These are phyloP conservation scores for Stephania japonica DNA, from an alignment of 164 flowering plant genomes.

Conservation along the genomic window DNA sequence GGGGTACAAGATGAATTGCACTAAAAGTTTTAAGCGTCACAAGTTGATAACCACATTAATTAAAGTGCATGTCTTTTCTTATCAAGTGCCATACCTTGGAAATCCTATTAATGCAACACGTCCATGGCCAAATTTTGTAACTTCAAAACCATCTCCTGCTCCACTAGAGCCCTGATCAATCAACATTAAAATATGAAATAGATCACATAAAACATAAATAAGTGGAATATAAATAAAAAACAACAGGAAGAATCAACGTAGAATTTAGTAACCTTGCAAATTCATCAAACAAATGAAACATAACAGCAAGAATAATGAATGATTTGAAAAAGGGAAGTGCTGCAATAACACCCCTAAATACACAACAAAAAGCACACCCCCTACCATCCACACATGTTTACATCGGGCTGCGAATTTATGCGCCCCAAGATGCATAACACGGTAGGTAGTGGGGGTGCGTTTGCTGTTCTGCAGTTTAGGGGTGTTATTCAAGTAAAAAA, in stretches of 20 bases:
- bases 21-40: background rate
- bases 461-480: no score
- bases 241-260: background rate
- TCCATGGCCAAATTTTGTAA: constrained; percentile 97
- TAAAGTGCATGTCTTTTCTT: background rate
- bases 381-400: no score
- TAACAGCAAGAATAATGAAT: background rate
- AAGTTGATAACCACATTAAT: background rate
- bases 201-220: background rate
- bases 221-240: background rate
- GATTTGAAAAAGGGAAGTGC: no score
- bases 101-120: constrained; percentile 98
- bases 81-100: constrained; percentile 62
- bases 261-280: background rate
- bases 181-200: background rate
- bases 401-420: no score
- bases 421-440: no score
- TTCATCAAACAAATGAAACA: background rate
- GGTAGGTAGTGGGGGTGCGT: no score
- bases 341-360: no score
- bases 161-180: constrained; percentile 82
- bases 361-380: no score
- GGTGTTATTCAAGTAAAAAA: no score
- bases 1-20: background rate
- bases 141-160: constrained; percentile 99